phyloP scores from a whole-genome alignment of 805 yeast genomes.

The Ogataea glucozyma region DNA sequence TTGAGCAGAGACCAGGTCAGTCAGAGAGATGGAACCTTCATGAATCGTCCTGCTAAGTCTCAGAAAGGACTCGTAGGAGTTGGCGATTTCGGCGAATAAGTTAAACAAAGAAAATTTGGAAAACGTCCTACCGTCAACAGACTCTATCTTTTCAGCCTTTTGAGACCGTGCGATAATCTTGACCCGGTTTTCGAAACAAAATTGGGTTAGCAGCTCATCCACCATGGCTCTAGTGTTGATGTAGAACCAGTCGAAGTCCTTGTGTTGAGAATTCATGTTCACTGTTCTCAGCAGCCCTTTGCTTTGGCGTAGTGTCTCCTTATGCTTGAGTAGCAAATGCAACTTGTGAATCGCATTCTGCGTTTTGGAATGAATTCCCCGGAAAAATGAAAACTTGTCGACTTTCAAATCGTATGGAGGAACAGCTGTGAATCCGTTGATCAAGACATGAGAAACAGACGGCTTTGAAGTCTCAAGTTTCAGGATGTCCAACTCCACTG shows the following conservation, averaged over 20 bases:
- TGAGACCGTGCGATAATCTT: conserved; percentile 33
- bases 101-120: conserved; percentile 27
- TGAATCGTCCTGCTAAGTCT: conserved; percentile 21
- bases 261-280: conserved; percentile 1
- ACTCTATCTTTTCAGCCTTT: conserved; percentile 18
- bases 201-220: conserved; percentile 36
- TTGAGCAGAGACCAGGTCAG: conserved; percentile 26
- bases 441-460: conserved; percentile 5
- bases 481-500: conserved; percentile 13
- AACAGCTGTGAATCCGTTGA: conserved; percentile 10
- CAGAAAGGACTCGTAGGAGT: conserved; percentile 28
- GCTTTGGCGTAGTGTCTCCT: conserved; percentile 22
- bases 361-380: conserved; percentile 4
- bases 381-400: conserved; percentile 12
- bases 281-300: conserved; percentile 22
- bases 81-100: conserved; percentile 31
- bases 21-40: conserved; percentile 19
- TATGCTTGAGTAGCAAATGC: conserved; percentile 25
- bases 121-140: conserved; percentile 33
- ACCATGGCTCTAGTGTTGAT: conserved; percentile 30
- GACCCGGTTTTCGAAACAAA: conserved; percentile 27
- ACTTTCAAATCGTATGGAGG: conserved; percentile 2
- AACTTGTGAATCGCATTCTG: conserved; percentile 24
- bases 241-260: conserved; percentile 23
- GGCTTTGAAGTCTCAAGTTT: neutral